Base-by-base conservation (phyloP, 352 stramenopile genomes). In the Plasmopara muralis region DNA sequence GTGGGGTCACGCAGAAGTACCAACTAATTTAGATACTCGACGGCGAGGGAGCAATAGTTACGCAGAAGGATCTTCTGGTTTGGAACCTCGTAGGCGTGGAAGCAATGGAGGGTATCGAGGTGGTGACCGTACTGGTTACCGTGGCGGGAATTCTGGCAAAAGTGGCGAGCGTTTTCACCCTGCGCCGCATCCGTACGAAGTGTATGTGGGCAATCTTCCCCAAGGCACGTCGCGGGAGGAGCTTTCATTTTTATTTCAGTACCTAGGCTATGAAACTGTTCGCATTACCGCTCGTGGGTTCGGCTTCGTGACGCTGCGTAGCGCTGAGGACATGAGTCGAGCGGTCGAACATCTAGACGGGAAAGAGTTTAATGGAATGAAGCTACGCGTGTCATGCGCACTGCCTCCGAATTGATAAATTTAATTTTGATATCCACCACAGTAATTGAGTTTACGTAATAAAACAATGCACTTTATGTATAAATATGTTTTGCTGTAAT, bases 141-240 rank as follows among this genome's bases (percentile, higher is more conserved):
- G 76, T 5, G 58, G 68, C 15, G 48, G 59, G 5, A 65, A 61
- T 16, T 40, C 53, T 46, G 60, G 68, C 6, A 55, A 58, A 51
- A 62, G 70, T 30, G 67, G 72, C 0, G 60, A 68, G 10, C 55
- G 74, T 7, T 87, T 84, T 62, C 61, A 74, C 29, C 49, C 64
- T 3, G 68, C 74, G 2, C 78, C 77, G 43, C 76, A 89, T 52
- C 75, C 81, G 25, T 87, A 72, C 41, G 82, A 92, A 49, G 77
- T 92, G 25, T 92, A 89, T 55, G 82, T 92, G 37, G 82, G 82
- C 18, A 92, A 92, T 40, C 50, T 92, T n/a, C 82, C 82, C 5
- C 79, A 83, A 25, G 82, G 81, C 28, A 89, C 82, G 15, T 84
- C 77, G n/a, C 70, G 82, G 2, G 78, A 88, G 51, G 79, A 92